Base-by-base conservation (phyloP, 768 basidiomycete species). In the Termitomyces titanicus region DNA sequence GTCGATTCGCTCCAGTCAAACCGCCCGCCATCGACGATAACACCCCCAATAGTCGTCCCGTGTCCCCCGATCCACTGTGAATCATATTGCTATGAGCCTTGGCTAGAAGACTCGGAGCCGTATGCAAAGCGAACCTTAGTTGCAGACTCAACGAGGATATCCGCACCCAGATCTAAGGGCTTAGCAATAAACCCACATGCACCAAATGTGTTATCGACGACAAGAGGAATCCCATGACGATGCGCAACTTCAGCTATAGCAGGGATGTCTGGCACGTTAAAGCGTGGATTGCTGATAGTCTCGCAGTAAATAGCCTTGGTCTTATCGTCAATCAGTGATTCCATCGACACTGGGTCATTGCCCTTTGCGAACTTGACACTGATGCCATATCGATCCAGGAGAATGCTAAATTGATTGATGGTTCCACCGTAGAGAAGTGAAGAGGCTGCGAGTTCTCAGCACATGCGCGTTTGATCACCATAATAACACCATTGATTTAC, bases 41-140 rank as follows among this genome's bases (percentile, higher is more conserved):
- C 80, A 39, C 86, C 86, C 0, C 74, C 85, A 49, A 88, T 79
- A 7, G 83, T 84, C 11, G 82, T 85, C 25, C 87, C 85, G 49
- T 84, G 83, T 0, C 83, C 83, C 0, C 80, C 81, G 7, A 87
- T 82, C 86, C 85, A 88, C 63, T 88, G 86, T 2, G 43, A 81
- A 33, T 40, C 79, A 37, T n/a, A n/a, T n/a, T n/a, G n/a, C 3
- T 18, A 38, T 54, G 25, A 47, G 33, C 27, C 20, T 17, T 79
- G 80, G 61, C 83, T 78, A 0, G 81, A 10, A 13, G n/a, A n/a
- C n/a, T n/a, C n/a, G n/a, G 18, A 8, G 18, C 39, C 35, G 13
- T 31, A 24, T 17, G 17, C 34, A 22, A 7, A 40, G 33, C 22
- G 13, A 13, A 38, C 53, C 42, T 54, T 47, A 20, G 56, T 48